Evolutionary conservation across 352 stramenopile genomes (phyloP).

Genomic region (Phytophthora parvispora): DNA sequence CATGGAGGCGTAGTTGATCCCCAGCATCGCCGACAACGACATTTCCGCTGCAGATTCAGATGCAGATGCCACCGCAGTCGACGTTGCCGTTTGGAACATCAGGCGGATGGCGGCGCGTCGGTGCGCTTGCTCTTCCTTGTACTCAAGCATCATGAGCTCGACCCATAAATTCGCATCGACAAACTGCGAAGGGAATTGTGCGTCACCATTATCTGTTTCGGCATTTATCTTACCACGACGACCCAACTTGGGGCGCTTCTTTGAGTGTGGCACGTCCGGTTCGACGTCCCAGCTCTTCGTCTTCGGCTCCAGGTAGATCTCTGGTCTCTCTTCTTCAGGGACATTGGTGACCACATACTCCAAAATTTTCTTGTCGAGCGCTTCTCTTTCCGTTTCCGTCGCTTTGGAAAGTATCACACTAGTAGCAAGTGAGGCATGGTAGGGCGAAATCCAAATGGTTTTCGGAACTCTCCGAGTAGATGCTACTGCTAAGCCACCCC

Average conservation of each 20-base stretch:
- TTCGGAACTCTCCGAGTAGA: conserved; percentile 78
- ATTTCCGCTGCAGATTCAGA: conserved; percentile 25
- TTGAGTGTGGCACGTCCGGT: neutral
- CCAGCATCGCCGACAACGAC: conserved; percentile 29
- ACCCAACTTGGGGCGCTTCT: conserved; percentile 22
- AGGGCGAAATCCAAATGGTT: conserved; percentile 85
- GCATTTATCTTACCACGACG: conserved; percentile 9
- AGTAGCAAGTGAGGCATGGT: conserved; percentile 79
- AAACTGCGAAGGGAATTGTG: conserved; percentile 43
- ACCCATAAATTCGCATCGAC: conserved; percentile 86
- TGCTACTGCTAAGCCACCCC: too few species aligned
- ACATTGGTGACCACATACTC: conserved; percentile 78
- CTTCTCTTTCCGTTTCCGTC: conserved; percentile 61
- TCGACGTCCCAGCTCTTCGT: conserved; percentile 1
- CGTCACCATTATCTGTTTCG: conserved; percentile 1
- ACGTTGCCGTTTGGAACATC: conserved; percentile 93
- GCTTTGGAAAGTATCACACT: conserved; percentile 81
- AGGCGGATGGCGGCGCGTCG: conserved; percentile 89
- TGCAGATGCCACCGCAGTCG: conserved; percentile 29
- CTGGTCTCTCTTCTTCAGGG: conserved; percentile 61
- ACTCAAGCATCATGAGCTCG: conserved; percentile 92
- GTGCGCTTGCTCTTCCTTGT: conserved; percentile 94
- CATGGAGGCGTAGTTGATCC: conserved; percentile 63
- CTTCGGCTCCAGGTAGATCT: conserved; percentile 49
- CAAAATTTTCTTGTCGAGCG: conserved; percentile 73